phyloP scores from a whole-genome alignment of 805 yeast genomes.

The Zygoascus bituminiphila region DNA sequence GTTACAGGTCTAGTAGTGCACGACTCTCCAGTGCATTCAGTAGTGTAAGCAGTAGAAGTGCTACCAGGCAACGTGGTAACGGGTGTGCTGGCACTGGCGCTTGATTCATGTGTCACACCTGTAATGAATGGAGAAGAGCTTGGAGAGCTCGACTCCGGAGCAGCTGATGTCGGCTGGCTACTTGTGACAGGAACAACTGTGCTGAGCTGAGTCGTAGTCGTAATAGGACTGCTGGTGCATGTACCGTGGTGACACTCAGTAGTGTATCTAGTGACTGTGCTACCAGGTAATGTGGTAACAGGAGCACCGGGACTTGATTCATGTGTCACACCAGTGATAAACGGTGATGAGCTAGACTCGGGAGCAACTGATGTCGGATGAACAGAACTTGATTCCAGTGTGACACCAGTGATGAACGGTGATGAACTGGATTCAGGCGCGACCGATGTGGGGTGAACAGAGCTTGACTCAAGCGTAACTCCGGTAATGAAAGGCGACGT shows the following conservation, averaged over 20 bases:
- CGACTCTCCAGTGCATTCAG: neutral
- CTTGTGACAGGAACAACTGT: neutral
- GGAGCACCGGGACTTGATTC: neutral
- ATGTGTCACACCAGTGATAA: no score
- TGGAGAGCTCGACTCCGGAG: neutral
- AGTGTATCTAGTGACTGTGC: neutral
- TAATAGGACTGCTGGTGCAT: constrained; percentile 4
- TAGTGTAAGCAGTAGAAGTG: neutral
- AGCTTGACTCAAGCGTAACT: no score
- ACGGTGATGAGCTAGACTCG: no score
- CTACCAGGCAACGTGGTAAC: neutral
- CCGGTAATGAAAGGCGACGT: no score
- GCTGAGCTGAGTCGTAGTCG: neutral
- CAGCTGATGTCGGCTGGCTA: neutral
- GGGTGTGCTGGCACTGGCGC: neutral
- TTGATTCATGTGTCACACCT: neutral
- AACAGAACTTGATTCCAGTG: no score
- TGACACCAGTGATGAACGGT: no score
- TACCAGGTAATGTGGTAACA: neutral
- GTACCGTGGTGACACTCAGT: neutral
- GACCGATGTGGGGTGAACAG: no score
- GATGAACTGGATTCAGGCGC: no score
- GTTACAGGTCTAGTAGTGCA: constrained; percentile 5
- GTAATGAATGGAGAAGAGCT: neutral
- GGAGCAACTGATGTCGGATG: no score